phyloP scores from a whole-genome alignment of 176 grass and related monocot species.

The Avena atlantica region DNA sequence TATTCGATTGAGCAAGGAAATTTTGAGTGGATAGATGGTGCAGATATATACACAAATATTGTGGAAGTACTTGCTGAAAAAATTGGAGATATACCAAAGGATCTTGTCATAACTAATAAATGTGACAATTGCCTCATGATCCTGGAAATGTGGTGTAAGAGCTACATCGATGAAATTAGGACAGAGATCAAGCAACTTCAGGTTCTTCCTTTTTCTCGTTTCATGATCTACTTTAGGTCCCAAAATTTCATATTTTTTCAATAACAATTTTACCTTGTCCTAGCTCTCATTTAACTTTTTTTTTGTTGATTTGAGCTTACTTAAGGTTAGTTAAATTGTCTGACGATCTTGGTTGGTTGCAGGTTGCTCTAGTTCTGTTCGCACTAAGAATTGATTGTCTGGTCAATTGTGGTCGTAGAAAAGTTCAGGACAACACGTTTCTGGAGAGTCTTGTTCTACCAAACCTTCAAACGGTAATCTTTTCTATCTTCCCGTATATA shows the following conservation, averaged over 20 bases:
- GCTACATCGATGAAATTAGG: constrained; percentile 1
- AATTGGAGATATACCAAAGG: not conserved
- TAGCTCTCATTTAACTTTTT: not conserved
- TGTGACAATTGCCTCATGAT: constrained; percentile 6
- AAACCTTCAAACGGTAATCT: not conserved
- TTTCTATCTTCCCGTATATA: not conserved
- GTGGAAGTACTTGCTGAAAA: not conserved
- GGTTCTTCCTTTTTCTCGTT: not conserved
- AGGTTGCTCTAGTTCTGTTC: constrained; percentile 19
- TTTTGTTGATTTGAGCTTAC: not conserved
- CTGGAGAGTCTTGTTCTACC: constrained; percentile 12
- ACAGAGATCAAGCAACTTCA: constrained; percentile 9
- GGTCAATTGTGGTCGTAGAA: not conserved
- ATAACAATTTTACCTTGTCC: not conserved
- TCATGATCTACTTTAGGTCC: not conserved
- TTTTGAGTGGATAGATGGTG: constrained; percentile 11
- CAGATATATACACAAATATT: constrained; percentile 3
- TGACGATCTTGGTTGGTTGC: not conserved
- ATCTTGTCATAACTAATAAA: not conserved
- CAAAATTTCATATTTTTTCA: not conserved
- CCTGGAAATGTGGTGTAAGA: constrained; percentile 19
- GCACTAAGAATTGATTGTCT: constrained; percentile 16
- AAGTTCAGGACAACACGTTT: not conserved
- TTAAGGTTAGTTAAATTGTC: not conserved
- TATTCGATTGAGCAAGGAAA: constrained; percentile 1